Evolutionary conservation across 1,139 yeast species (phyloP), one percentile per base, ranked within the genome.

Genomic region (Scheffersomyces insectosa): DNA sequence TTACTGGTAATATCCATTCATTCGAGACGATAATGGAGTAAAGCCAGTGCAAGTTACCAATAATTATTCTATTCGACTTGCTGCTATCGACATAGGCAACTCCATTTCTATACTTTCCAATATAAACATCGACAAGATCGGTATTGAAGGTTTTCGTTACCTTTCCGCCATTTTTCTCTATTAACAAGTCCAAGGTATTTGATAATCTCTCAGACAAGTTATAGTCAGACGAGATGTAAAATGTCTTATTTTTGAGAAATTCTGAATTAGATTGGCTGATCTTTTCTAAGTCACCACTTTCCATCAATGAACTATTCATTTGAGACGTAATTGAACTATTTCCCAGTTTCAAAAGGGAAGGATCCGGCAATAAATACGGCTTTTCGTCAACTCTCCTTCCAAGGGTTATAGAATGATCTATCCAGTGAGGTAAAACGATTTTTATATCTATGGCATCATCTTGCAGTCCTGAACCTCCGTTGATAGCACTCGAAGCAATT

Each of bases 41-140:
- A 2, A 90, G 62, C 97, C 97, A 90, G 34, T 76, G 73, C 29
- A 86, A 58, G 52, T 83, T 88, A 0, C 93, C 97, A 13, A 84
- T 80, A 4, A 68, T 57, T 28, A 74, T 54, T 20, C 63, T 40
- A 3, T 54, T 47, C 10, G 63, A 57, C 15, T 48, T 45, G 41
- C 62, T 56, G 32, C 68, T 55, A 20, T 72, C 20, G 37, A 51
- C 33, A 66, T 64, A 68, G 20, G 77, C 80, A 1, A 68, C 68
- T 0, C 95, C 95, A 2, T 66, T 66, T 7, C 95, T 68, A 56
- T 71, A 83, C 46, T 75, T 73, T 1, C 96, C 93, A 28, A 89
- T 62, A 55, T 79, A 88, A n/a, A 83, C 77, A 49, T 82, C 82
- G 1, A 81, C 72, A 0, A 58, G 51, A 3, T 57, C 54, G 4